phyloP scores from a whole-genome alignment of 805 yeast species.

The Yarrowia alimentaria region DNA sequence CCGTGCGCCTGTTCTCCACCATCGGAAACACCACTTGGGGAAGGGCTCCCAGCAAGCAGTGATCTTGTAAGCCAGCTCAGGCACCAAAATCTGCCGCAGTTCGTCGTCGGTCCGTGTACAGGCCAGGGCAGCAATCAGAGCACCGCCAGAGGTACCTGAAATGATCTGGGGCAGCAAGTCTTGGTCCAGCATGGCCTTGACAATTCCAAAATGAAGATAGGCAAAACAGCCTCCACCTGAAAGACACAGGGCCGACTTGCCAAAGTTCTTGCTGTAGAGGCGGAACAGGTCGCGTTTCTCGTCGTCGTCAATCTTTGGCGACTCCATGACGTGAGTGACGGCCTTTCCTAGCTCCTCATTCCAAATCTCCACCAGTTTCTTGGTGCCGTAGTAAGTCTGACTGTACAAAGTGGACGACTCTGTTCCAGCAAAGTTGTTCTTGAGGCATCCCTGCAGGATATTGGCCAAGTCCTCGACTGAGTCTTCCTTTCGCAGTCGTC shows the following conservation, averaged over 20 bases:
- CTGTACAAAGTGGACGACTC: constrained; percentile 70
- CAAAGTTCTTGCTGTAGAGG: constrained; percentile 60
- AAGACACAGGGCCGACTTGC: constrained; percentile 67
- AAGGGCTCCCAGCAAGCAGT: constrained; percentile 69
- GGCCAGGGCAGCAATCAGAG: constrained; percentile 68
- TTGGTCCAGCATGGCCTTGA: constrained; percentile 66
- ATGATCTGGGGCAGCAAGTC: constrained; percentile 65
- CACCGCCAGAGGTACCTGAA: constrained; percentile 82
- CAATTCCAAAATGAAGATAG: constrained; percentile 72
- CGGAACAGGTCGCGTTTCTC: constrained; percentile 55
- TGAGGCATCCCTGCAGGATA: constrained; percentile 63
- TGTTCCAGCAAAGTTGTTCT: constrained; percentile 73
- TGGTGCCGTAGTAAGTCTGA: constrained; percentile 75
- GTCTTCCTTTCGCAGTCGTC: constrained; percentile 40
- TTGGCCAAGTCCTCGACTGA: constrained; percentile 51
- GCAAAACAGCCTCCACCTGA: constrained; percentile 82
- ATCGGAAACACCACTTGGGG: constrained; percentile 58
- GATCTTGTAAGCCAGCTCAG: constrained; percentile 59
- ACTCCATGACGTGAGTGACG: constrained; percentile 46
- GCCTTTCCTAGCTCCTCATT: constrained; percentile 52
- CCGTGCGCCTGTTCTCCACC: constrained; percentile 74
- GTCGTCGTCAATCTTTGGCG: constrained; percentile 42
- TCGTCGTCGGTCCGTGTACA: constrained; percentile 71
- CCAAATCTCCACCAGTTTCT: constrained; percentile 55
- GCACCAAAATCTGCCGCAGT: constrained; percentile 53